Percentiles rank a stretch among this genome's conserved stretches.
These are phyloP conservation scores for Grosmannia serpens DNA, from an alignment of 2,329 filamentous ascomycete species.

Conservation along the genomic window DNA sequence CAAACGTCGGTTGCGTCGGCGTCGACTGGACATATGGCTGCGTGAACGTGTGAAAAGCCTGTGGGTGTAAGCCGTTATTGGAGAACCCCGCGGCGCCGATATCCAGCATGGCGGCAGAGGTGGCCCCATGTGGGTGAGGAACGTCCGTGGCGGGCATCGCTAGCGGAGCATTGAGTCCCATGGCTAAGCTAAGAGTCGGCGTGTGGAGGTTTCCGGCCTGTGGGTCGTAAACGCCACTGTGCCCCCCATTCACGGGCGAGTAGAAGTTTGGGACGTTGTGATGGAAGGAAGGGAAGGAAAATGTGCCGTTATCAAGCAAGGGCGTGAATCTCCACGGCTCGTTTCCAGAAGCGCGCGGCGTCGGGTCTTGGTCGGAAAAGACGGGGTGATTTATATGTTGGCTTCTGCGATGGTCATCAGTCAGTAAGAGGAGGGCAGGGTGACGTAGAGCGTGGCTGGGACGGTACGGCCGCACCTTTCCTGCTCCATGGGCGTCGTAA, in stretches of 20 bases:
- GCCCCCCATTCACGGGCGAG: conserved; percentile 73
- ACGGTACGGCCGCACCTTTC: conserved; percentile 17
- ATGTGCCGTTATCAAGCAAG: conserved; percentile 74
- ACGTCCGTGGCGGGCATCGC: conserved; percentile 63
- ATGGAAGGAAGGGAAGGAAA: conserved; percentile 67
- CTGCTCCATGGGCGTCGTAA: conserved; percentile 13
- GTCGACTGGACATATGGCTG: conserved; percentile 60
- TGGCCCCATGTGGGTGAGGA: conserved; percentile 43
- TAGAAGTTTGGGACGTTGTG: conserved; percentile 77
- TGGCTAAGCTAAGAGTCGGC: conserved; percentile 59
- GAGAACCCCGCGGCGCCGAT: conserved; percentile 55
- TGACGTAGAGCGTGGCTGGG: not conserved
- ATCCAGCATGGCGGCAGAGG: conserved; percentile 41
- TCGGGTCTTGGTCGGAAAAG: conserved; percentile 66
- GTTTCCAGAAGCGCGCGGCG: conserved; percentile 58
- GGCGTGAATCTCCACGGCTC: conserved; percentile 85
- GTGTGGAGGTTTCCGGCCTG: conserved; percentile 84
- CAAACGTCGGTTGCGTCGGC: conserved; percentile 49
- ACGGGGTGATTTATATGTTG: conserved; percentile 27
- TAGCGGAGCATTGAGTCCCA: conserved; percentile 71
- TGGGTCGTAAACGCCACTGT: conserved; percentile 68
- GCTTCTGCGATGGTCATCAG: conserved; percentile 27
- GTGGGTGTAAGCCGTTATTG: conserved; percentile 27
- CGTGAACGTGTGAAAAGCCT: conserved; percentile 44
- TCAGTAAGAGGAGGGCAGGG: not conserved